These are phyloP conservation scores for Fusarium zealandicum DNA, from an alignment of 2,329 filamentous ascomycete species.

Conservation along the genomic window DNA sequence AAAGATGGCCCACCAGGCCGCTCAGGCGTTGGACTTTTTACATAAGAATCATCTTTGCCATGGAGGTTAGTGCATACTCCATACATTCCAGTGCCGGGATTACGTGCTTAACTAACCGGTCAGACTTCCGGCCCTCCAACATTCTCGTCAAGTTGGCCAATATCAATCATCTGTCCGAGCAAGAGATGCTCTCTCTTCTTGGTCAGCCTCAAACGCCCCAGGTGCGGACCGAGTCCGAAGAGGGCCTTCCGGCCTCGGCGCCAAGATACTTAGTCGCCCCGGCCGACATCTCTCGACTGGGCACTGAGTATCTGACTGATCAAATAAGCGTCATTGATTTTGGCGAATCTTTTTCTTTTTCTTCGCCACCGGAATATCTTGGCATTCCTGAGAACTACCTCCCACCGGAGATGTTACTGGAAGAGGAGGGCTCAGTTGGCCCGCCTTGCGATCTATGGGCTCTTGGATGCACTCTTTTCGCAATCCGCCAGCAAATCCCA, in stretches of 20 bases:
- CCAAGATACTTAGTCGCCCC: constrained; percentile 39
- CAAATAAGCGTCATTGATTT: constrained; percentile 39
- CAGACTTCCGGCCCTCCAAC: constrained; percentile 41
- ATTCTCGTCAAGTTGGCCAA: constrained; percentile 36
- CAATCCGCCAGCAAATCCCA: constrained; percentile 42
- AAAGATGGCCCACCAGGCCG: constrained; percentile 30
- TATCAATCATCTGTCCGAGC: constrained; percentile 34
- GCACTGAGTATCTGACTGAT: constrained; percentile 8
- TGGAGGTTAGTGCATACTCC: constrained; percentile 37
- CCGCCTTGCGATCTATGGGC: constrained; percentile 44
- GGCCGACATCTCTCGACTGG: constrained; percentile 1
- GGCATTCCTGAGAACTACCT: constrained; percentile 43
- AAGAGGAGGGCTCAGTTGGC: constrained; percentile 22
- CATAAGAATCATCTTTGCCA: constrained; percentile 43
- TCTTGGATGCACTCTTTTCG: constrained; percentile 45
- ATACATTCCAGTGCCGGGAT: no score
- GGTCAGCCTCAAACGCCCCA: constrained; percentile 14
- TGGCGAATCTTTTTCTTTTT: constrained; percentile 31
- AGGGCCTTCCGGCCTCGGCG: constrained; percentile 15
- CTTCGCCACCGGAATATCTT: constrained; percentile 25
- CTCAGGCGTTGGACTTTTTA: constrained; percentile 34
- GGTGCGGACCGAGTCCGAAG: constrained; percentile 11
- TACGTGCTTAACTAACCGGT: no score
- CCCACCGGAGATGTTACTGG: constrained; percentile 41
- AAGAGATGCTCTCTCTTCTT: constrained; percentile 26